phyloP scores from a whole-genome alignment of 2,329 filamentous ascomycete genomes.

The Xylaria sp. region DNA sequence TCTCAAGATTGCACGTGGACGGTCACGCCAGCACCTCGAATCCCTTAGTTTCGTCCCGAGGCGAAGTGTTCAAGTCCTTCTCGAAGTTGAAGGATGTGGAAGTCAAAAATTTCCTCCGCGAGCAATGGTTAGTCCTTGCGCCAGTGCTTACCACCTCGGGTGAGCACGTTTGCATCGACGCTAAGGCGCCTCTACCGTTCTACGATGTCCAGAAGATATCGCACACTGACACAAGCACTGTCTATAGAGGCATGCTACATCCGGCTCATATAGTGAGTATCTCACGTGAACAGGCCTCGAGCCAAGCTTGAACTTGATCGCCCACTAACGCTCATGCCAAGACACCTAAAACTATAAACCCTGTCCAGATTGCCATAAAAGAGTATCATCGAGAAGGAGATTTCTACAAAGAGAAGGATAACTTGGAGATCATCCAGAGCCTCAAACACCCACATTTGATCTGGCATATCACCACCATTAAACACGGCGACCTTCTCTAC shows the following conservation, averaged over 20 bases:
- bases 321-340: not conserved
- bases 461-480: slow-evolving; percentile 7
- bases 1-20: not conserved
- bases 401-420: slow-evolving; percentile 5
- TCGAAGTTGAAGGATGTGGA: not conserved
- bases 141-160: not conserved
- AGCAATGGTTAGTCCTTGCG: slow-evolving; percentile 9
- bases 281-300: not conserved
- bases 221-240: not conserved
- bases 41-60: not conserved
- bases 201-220: not conserved
- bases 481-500: not conserved
- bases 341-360: not conserved
- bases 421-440: not conserved
- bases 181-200: slow-evolving; percentile 57
- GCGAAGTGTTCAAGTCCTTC: slow-evolving; percentile 1
- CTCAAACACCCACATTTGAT: slow-evolving; percentile 14
- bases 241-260: slow-evolving; percentile 10
- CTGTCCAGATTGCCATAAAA: slow-evolving; percentile 8
- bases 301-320: not conserved
- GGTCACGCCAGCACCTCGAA: not conserved
- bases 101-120: not conserved
- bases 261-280: slow-evolving; percentile 12
- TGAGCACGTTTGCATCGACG: not conserved
- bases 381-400: not conserved